A percentile compares a stretch with the other conserved stretches of the same genome.
phyloP scores from a whole-genome alignment of 768 basidiomycete species.

The Tricholomella constricta region DNA sequence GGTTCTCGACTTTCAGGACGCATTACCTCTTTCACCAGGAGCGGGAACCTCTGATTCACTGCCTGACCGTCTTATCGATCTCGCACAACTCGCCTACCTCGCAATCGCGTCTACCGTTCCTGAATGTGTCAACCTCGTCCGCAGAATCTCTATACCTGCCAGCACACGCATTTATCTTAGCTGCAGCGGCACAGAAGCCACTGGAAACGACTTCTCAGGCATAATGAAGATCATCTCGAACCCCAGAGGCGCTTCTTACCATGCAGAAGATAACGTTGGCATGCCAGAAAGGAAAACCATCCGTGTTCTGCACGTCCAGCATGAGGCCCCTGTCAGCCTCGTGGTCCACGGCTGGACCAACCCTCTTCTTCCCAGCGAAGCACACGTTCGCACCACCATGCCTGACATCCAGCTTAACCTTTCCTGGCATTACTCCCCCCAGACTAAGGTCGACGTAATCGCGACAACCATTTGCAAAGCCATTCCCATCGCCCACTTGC shows the following conservation, averaged over 20 bases:
- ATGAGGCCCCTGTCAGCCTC: constrained; percentile 14
- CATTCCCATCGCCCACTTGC: constrained; percentile 26
- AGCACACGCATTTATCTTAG: constrained; percentile 17
- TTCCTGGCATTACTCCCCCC: constrained; percentile 22
- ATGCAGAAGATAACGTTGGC: constrained; percentile 8
- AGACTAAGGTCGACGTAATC: constrained; percentile 15
- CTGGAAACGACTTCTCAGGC: constrained; percentile 19
- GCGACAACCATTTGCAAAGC: constrained; percentile 23
- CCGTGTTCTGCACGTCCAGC: constrained; percentile 13
- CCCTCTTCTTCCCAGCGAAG: constrained; percentile 1
- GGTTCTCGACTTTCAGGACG: constrained; percentile 36
- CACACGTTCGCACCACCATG: background rate
- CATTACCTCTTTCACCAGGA: constrained; percentile 29
- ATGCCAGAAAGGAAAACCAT: constrained; percentile 11
- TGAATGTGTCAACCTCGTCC: constrained; percentile 27
- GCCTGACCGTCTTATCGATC: constrained; percentile 17
- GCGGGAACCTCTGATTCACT: constrained; percentile 5
- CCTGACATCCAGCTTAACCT: constrained; percentile 23
- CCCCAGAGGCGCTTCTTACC: constrained; percentile 3
- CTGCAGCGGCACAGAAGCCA: constrained; percentile 19
- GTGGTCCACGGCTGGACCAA: constrained; percentile 19
- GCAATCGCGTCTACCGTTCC: constrained; percentile 20
- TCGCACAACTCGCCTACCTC: constrained; percentile 24
- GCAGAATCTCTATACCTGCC: constrained; percentile 23
- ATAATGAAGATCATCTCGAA: constrained; percentile 18